Evolutionary conservation across 2,329 filamentous ascomycete genomes (phyloP).

Genomic region (Elsinoe fawcettii): DNA sequence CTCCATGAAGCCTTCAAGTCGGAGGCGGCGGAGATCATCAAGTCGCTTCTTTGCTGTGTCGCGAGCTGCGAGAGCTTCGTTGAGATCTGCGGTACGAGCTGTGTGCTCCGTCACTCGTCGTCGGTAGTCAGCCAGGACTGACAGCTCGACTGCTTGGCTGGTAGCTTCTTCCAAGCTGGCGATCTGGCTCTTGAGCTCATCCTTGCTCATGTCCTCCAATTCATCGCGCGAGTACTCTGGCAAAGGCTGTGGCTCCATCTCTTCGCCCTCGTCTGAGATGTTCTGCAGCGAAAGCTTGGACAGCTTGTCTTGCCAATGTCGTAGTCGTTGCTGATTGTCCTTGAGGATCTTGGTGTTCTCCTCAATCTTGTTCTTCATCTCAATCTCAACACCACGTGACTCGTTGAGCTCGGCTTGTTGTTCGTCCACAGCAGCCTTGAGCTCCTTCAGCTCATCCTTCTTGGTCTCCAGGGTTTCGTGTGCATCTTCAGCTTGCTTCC

Average conservation of each 20-base stretch:
- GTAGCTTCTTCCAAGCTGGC: conserved; percentile 65
- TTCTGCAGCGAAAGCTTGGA: conserved; percentile 77
- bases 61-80: conserved; percentile 65
- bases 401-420: conserved; percentile 81
- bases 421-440: conserved; percentile 82
- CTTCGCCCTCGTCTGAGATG: conserved; percentile 52
- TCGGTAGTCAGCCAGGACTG: conserved; percentile 81
- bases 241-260: conserved; percentile 52
- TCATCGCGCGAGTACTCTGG: conserved; percentile 71
- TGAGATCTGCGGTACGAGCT: conserved; percentile 73
- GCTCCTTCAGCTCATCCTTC: conserved; percentile 66
- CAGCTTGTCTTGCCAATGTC: conserved; percentile 86
- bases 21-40: conserved; percentile 81
- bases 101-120: conserved; percentile 77
- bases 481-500: conserved; percentile 69
- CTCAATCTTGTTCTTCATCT: conserved; percentile 97
- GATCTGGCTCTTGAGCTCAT: conserved; percentile 56
- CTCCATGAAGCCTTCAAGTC: conserved; percentile 96
- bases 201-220: conserved; percentile 55
- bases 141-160: conserved; percentile 80
- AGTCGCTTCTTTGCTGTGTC: conserved; percentile 86
- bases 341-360: conserved; percentile 83
- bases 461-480: conserved; percentile 68
- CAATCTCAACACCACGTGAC: conserved; percentile 82
- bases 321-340: conserved; percentile 77